phyloP scores from a whole-genome alignment of 139 green algal species.

The Zygnema circumcarinatum region DNA sequence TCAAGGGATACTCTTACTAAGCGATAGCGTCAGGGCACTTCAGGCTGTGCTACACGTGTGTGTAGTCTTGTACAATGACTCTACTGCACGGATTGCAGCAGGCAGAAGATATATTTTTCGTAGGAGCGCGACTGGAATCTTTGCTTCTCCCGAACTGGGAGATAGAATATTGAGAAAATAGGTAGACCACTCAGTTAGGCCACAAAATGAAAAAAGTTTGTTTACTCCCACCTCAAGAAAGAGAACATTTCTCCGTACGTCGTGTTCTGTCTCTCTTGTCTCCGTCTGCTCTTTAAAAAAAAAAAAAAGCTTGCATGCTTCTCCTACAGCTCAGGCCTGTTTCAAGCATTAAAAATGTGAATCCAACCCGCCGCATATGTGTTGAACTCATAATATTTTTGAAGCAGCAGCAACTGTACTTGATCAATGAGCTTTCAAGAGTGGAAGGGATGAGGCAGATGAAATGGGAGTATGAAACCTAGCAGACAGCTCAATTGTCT shows the following conservation, averaged over 20 bases:
- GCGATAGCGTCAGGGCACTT: background rate
- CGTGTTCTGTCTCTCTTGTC: no score
- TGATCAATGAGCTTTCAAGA: no score
- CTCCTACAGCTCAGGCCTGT: no score
- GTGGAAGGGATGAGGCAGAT: no score
- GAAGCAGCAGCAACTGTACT: no score
- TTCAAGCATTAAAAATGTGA: no score
- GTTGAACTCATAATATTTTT: no score
- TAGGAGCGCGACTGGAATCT: background rate
- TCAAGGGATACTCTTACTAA: conserved; percentile 96
- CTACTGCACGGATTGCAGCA: background rate
- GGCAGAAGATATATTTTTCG: background rate
- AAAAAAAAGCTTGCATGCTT: no score
- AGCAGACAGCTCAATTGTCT: no score
- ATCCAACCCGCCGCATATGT: no score
- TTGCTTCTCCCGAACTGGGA: background rate
- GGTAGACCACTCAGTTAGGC: background rate
- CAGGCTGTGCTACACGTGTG: background rate
- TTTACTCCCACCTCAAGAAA: background rate
- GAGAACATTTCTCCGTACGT: background rate
- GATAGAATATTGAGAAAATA: background rate
- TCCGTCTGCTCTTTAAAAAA: no score
- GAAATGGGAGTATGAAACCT: no score
- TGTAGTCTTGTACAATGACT: background rate
- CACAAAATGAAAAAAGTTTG: background rate